Base-by-base conservation (phyloP, 2,329 filamentous ascomycete genomes). In the Leptographium galeiforme region DNA sequence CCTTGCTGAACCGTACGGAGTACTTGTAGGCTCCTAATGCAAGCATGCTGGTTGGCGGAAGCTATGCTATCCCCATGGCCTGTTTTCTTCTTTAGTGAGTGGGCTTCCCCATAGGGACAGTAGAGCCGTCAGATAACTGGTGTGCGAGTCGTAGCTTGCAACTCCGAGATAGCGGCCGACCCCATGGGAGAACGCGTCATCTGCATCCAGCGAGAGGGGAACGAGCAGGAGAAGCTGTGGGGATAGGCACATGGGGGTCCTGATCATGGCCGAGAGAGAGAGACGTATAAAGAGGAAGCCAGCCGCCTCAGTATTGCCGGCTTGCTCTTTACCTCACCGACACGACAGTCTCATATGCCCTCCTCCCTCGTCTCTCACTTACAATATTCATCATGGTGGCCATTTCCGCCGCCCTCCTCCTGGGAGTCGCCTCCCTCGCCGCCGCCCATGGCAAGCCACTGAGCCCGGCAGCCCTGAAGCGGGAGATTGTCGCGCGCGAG, bases 401-500 rank as follows among this genome's bases (percentile, higher is more conserved):
- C 53, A 56, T 56, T 30, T 58, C 59, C 50, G 51, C 56, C 48
- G 64, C 64, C 34, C 66, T 67, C 43, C 7, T 32, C 10, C 43
- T 46, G 43, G 43, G 43, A 13, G 13, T 32, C 10, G 43, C 25
- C 1, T 16, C 43, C 43, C 43, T 46, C 43, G 43, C 16, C 1
- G 43, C 43, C 8, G 43, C 43, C 54, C 64, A 65, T 11, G 66
- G 65, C 46, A 63, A 67, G 60, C 55, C 60, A 18, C 66, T 67
- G 51, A 56, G 59, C 52, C 52, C 55, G 38, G 48, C 57, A 4
- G 57, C 63, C 49, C 63, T 67, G 57, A 66, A 65, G 61, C 62
- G 65, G 33, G 64, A 66, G 56, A 58, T 68, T 41, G 55, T 61
- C n/a, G 63, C 62, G 33, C 64, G 66, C 51, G 65, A 68, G 44